A percentile compares a stretch with the other conserved stretches of the same genome.
phyloP scores from a whole-genome alignment of 305 asterid genomes.

The Salvia sclarea region DNA sequence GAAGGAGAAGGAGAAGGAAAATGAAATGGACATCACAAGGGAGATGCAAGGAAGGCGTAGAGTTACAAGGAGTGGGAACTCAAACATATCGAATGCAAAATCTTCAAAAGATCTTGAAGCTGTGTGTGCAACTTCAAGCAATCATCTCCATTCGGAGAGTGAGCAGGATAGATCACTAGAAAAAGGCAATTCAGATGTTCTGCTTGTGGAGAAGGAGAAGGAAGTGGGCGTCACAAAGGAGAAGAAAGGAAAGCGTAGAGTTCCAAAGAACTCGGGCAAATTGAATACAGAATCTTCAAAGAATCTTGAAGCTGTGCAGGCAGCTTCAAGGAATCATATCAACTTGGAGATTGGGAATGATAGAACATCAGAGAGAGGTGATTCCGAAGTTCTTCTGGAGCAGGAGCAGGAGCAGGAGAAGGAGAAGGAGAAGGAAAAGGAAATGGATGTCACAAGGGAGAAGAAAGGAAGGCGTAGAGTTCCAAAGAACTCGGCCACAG shows the following conservation, averaged over 20 bases:
- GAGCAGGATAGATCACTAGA: slow-evolving; percentile 22
- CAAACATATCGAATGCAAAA: slow-evolving; percentile 25
- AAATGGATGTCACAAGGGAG: slow-evolving; percentile 27
- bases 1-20: slow-evolving; percentile 39
- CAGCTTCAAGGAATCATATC: slow-evolving; percentile 30
- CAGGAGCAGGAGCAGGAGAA: too few relatives aligned
- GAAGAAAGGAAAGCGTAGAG: slow-evolving; percentile 49
- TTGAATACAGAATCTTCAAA: slow-evolving; percentile 32
- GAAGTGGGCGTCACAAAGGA: slow-evolving; percentile 27
- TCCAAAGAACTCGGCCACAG: slow-evolving; percentile 33
- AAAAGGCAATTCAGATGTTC: slow-evolving; percentile 30
- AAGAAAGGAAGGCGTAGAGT: slow-evolving; percentile 48
- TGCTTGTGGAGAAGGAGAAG: slow-evolving; percentile 34
- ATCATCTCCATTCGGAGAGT: slow-evolving; percentile 25
- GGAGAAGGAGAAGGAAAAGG: slow-evolving; percentile 40
- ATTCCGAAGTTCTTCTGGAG: slow-evolving; percentile 30
- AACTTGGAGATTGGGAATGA: slow-evolving; percentile 28
- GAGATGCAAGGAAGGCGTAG: slow-evolving; percentile 49
- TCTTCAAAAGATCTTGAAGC: slow-evolving; percentile 33
- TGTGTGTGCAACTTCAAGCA: slow-evolving; percentile 32
- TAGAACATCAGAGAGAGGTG: slow-evolving; percentile 15
- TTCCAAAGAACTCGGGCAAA: slow-evolving; percentile 32
- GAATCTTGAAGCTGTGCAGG: slow-evolving; percentile 27
- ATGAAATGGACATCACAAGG: slow-evolving; percentile 25
- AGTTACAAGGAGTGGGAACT: slow-evolving; percentile 39